Base-by-base conservation (phyloP, 345 rosid genomes). In the Draba incana region DNA sequence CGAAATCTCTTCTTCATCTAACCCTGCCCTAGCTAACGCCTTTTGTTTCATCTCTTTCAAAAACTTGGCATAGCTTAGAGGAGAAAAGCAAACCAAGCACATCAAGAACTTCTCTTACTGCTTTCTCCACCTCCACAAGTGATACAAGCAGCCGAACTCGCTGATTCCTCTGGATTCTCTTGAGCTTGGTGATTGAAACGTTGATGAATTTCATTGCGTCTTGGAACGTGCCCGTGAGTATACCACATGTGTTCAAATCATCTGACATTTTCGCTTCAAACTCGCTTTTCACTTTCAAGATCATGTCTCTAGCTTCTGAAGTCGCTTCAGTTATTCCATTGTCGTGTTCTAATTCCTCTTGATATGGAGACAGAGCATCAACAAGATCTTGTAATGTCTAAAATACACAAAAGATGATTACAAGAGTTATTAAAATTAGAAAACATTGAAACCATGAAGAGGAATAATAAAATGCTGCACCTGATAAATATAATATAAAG, bases 311-410 rank as follows among this genome's bases (percentile, higher is more conserved):
- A 15, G 88, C 85, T 51, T 79, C 84, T 37, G 80, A 52, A 70
- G 71, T 75, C 45, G 72, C 24, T 44, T 67, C 58, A 37, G 59
- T 70, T 39, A 55, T 70, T 13, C 28, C 48, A 10, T 71, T 77
- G 28, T 74, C 82, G 27, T 53, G 72, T 35, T 50, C 24, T 24
- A 51, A 75, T 57, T 16, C 13, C 60, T 76, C 84, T 64, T 60
- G 59, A 33, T 77, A 16, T 35, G 42, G 42, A 28, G 4, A 56
- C 12, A 16, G 7, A 15, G 45, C 61, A 3, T 81, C 82, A 75
- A 79, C 79, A 51, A 79, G 78, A 76, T 90, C 90, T 67, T 74
- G 77, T 79, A 90, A 57, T 7, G 93, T 87, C 96, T 87, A 62
- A n/a, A n/a, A n/a, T n/a, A n/a, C n/a, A n/a, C n/a, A n/a, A n/a